phyloP scores from a whole-genome alignment of 176 grass and related monocot species.

The Cenchrus americanus region DNA sequence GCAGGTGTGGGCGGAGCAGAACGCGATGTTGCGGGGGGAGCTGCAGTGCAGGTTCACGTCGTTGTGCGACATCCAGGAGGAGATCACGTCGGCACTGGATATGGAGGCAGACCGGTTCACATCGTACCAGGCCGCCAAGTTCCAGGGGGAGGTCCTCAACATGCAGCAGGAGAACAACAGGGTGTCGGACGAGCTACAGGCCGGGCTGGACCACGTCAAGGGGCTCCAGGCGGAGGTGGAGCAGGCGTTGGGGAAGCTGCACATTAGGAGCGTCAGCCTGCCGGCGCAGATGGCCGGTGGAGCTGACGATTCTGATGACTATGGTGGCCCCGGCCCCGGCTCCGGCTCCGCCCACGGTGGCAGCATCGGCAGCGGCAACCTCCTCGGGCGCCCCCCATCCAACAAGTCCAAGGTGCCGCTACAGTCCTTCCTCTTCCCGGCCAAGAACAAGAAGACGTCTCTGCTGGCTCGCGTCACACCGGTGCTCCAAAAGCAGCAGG shows the following conservation, averaged over 20 bases:
- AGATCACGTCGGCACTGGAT: conserved; percentile 60
- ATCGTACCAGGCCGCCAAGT: conserved; percentile 83
- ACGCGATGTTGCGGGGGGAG: conserved; percentile 64
- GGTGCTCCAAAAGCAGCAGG: conserved; percentile 54
- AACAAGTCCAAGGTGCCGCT: conserved; percentile 60
- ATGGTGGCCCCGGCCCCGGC: not conserved
- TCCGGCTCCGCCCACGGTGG: not conserved
- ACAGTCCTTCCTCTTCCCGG: conserved; percentile 62
- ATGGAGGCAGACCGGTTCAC: conserved; percentile 47
- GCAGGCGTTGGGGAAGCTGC: conserved; percentile 58
- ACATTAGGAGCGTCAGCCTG: conserved; percentile 44
- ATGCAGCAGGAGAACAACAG: conserved; percentile 94
- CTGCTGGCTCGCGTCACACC: conserved; percentile 58
- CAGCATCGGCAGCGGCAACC: not conserved
- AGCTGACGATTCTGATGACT: not conserved
- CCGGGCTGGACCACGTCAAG: conserved; percentile 71
- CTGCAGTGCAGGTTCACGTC: conserved; percentile 67
- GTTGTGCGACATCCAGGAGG: conserved; percentile 73
- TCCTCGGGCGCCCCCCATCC: conserved; percentile 9
- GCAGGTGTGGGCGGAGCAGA: conserved; percentile 95
- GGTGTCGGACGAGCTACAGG: conserved; percentile 75
- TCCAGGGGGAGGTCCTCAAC: conserved; percentile 86
- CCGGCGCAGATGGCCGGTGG: not conserved
- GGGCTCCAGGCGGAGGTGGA: conserved; percentile 69
- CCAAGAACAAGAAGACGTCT: conserved; percentile 68